Percentiles rank a stretch among this genome's conserved stretches.
Evolutionary conservation across 2,329 filamentous ascomycete genomes (phyloP).

Genomic region (Penicillium sp.): DNA sequence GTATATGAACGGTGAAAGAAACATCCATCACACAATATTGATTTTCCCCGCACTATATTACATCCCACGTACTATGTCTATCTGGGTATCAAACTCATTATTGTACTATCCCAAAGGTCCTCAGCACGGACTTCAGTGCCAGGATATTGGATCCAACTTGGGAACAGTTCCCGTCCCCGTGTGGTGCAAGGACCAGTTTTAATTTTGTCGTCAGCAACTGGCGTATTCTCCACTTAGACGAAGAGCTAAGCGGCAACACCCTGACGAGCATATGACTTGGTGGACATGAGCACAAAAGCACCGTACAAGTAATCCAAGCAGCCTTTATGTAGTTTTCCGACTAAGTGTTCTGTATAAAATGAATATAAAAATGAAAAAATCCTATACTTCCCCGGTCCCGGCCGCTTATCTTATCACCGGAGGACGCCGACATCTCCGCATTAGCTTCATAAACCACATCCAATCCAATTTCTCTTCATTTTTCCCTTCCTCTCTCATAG

Average conservation of each 20-base stretch:
- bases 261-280: neutral
- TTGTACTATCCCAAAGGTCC: neutral
- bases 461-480: neutral
- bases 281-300: neutral
- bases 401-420: conserved; percentile 16
- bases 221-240: neutral
- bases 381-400: conserved; percentile 3
- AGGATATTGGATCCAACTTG: neutral
- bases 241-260: neutral
- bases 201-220: neutral
- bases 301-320: no score
- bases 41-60: neutral
- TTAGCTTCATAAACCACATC: conserved; percentile 1
- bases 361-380: neutral
- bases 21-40: neutral
- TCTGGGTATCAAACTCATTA: neutral
- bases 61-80: neutral
- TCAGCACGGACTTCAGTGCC: neutral
- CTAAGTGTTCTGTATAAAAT: neutral
- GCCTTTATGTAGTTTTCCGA: no score
- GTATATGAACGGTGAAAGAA: neutral
- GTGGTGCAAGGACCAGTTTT: neutral
- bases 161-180: neutral
- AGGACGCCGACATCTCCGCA: conserved; percentile 10
- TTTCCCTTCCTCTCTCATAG: neutral